phyloP scores from a whole-genome alignment of 257 asterid species.

The Przewalskia tangutica region DNA sequence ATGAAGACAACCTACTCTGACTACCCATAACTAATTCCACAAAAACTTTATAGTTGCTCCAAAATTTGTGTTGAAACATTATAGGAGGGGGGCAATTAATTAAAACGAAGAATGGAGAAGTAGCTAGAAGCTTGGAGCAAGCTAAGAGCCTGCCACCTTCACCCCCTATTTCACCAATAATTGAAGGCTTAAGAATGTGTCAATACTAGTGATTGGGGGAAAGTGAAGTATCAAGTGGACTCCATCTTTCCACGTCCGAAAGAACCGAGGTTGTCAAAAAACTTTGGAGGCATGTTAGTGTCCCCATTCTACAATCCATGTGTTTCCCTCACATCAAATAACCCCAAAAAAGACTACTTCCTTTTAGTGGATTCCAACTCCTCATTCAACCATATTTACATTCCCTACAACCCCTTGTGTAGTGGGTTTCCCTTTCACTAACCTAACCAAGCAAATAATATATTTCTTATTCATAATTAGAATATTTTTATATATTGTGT shows the following conservation, averaged over 20 bases:
- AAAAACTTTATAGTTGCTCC: not conserved
- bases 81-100: too few species aligned
- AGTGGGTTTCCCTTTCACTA: slow-evolving; percentile 57
- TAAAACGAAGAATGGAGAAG: not conserved
- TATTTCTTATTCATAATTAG: too few species aligned
- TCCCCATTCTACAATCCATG: slow-evolving; percentile 41
- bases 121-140: not conserved
- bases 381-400: slow-evolving; percentile 40
- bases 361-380: slow-evolving; percentile 68
- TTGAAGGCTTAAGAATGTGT: slow-evolving; percentile 24
- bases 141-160: not conserved
- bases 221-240: slow-evolving; percentile 32
- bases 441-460: slow-evolving; percentile 20
- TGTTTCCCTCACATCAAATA: slow-evolving; percentile 32
- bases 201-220: slow-evolving; percentile 8
- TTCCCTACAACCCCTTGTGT: slow-evolving; percentile 25
- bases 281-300: slow-evolving; percentile 39
- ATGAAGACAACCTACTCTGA: not conserved
- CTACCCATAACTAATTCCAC: not conserved
- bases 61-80: not conserved
- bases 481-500: too few species aligned
- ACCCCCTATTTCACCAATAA: slow-evolving; percentile 27
- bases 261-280: slow-evolving; percentile 29
- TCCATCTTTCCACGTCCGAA: slow-evolving; percentile 49
- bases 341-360: not conserved